These are phyloP conservation scores for Triticum monococcum DNA, from an alignment of 176 grass and related monocot species.

Conservation along the genomic window DNA sequence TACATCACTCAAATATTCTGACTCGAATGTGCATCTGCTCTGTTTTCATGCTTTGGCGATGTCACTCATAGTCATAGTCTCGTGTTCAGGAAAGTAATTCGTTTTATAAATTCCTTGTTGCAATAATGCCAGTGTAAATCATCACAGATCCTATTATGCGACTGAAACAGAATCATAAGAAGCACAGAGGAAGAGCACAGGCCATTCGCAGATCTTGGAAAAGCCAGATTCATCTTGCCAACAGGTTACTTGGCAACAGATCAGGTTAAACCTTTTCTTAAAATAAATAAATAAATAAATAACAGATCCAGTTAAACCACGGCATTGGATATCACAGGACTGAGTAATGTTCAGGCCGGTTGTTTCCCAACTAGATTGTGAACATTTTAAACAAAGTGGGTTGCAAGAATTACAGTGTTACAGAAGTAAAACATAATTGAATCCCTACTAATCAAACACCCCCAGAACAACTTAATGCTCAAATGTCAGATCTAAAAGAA, in stretches of 20 bases:
- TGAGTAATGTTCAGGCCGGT: not conserved
- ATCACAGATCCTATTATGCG: not conserved
- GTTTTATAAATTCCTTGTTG: not conserved
- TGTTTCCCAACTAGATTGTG: not conserved
- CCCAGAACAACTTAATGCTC: not conserved
- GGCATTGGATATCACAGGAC: not conserved
- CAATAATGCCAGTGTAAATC: not conserved
- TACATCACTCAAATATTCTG: not conserved
- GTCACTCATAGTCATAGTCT: not conserved
- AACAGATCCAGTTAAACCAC: not conserved
- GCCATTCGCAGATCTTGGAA: not conserved
- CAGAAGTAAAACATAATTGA: not conserved
- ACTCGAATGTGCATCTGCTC: not conserved
- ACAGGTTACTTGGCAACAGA: not conserved
- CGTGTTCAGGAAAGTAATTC: not conserved
- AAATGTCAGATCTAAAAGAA: constrained; percentile 30
- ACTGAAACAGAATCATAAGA: not conserved
- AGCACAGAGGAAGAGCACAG: not conserved
- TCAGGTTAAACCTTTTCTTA: not conserved
- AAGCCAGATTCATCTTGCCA: not conserved
- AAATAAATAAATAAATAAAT: too few species aligned
- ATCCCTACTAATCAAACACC: not conserved
- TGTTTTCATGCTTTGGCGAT: not conserved
- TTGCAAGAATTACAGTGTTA: constrained; percentile 14
- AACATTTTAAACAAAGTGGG: not conserved